Evolutionary conservation across 2,329 filamentous ascomycete genomes (phyloP).

Genomic region (Diplodia mutila): DNA sequence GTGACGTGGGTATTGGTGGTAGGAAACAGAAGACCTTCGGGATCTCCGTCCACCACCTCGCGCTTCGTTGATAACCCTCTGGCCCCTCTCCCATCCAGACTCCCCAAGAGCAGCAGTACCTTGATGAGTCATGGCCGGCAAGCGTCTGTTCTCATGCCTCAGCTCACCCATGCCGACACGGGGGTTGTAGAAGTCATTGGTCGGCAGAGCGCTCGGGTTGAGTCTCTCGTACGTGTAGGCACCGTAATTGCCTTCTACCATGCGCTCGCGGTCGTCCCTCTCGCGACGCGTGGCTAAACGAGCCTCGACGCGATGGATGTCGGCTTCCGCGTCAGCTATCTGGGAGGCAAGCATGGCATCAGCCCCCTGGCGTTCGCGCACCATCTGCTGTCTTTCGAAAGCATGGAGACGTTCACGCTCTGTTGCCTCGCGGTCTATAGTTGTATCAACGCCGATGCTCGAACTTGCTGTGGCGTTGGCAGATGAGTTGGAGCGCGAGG

Average conservation of each 20-base stretch:
- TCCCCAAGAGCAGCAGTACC: background rate
- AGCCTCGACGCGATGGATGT: background rate
- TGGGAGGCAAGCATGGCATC: constrained; percentile 9
- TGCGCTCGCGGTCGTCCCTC: background rate
- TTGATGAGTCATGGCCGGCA: background rate
- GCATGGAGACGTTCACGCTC: constrained; percentile 9
- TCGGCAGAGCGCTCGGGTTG: background rate
- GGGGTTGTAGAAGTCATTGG: constrained; percentile 6
- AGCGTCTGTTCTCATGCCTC: background rate
- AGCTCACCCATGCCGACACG: background rate
- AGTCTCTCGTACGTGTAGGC: background rate
- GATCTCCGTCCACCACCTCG: background rate
- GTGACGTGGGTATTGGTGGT: background rate
- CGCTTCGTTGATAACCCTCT: constrained; percentile 1
- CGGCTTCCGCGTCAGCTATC: constrained; percentile 2
- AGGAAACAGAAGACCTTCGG: background rate
- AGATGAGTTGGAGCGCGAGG: constrained; percentile 1
- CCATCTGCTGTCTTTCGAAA: background rate
- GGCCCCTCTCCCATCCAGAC: constrained; percentile 1
- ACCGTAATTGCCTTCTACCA: background rate
- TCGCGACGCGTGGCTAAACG: background rate
- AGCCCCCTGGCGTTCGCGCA: background rate
- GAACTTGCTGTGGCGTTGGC: background rate
- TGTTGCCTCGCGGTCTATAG: background rate
- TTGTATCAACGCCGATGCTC: background rate